Base-by-base conservation (phyloP, 139 green algal genomes). In the Gonium pectorale region DNA sequence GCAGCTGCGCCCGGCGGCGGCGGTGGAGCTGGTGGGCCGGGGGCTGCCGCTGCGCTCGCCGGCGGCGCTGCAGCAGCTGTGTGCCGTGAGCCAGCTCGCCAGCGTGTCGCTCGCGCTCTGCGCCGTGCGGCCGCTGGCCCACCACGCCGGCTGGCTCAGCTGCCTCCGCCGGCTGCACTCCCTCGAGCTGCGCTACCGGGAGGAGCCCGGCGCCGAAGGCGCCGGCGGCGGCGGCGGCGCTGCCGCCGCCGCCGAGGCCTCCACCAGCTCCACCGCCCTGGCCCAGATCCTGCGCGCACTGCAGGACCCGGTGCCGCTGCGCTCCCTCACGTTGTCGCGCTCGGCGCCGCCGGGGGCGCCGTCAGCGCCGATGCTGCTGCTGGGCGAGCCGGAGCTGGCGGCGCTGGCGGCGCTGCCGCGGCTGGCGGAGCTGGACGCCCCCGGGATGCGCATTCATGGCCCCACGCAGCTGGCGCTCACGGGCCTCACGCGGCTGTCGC, bases 151-250 rank as follows among this genome's bases (percentile, higher is more conserved):
- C 31, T 84, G 78, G 78, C 52, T 84, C 43, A 75, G 63, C 60
- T 84, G 78, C 64, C 43, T 84, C 44, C 43, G 78, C 19, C 78
- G 78, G 33, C 63, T 84, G 43, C 43, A 75, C 63, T 43, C 43
- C 7, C 78, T 84, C 44, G 78, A 84, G 78, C 78, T 84, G 64
- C 1, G 41, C 44, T 84, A 84, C 78, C 62, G 78, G 33, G 78
- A 84, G 63, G 78, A 84, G 60, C 37, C 41, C 29, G 59, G n/a
- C 13, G 63, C 11, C n/a, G 60, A 40, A n/a, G n/a, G n/a, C n/a
- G n/a, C n/a, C n/a, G n/a, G n/a, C n/a, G 8, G 33, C 38, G 38
- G 44, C 40, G 31, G 37, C 37, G 73, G 73, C 54, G 35, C 56
- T 81, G 54, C 73, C 41, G 11, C n/a, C n/a, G n/a, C n/a, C n/a